phyloP scores from a whole-genome alignment of 768 basidiomycete genomes.

The Fibroporia radiculosa region DNA sequence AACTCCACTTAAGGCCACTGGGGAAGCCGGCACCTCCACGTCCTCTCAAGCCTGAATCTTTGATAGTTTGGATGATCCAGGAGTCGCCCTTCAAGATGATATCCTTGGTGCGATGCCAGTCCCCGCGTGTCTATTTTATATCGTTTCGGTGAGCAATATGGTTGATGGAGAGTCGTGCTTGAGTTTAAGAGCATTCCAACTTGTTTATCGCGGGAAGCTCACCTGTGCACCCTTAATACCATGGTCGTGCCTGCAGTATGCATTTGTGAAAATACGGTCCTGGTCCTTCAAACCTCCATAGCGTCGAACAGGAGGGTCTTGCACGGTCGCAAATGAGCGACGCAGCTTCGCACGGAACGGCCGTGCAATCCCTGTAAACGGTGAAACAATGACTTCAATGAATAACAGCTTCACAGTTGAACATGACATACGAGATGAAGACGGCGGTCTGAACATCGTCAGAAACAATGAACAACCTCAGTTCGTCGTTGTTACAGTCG shows the following conservation, averaged over 20 bases:
- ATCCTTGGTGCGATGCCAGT: slow-evolving; percentile 98
- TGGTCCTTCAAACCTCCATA: slow-evolving; percentile 96
- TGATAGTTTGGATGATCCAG: slow-evolving; percentile 96
- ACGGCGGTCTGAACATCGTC: slow-evolving; percentile 24
- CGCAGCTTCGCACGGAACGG: slow-evolving; percentile 23
- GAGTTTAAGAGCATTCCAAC: too few relatives aligned
- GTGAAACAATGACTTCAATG: background rate
- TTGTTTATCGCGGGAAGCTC: too few relatives aligned
- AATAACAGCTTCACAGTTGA: background rate
- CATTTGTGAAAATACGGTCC: slow-evolving; percentile 90
- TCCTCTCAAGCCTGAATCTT: slow-evolving; percentile 92
- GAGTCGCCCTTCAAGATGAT: slow-evolving; percentile 91
- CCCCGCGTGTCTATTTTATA: slow-evolving; percentile 67
- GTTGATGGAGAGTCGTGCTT: background rate
- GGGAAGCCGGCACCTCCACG: slow-evolving; percentile 98
- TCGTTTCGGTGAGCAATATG: background rate
- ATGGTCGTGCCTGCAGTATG: slow-evolving; percentile 82
- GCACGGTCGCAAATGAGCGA: slow-evolving; percentile 60
- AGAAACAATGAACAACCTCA: slow-evolving; percentile 16
- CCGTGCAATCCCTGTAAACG: slow-evolving; percentile 16
- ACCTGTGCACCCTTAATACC: slow-evolving; percentile 91
- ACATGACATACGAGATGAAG: slow-evolving; percentile 18
- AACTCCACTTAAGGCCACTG: slow-evolving; percentile 93
- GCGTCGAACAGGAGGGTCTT: slow-evolving; percentile 78
- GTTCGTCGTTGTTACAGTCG: background rate